phyloP scores from a whole-genome alignment of 495 filamentous ascomycete species.

The Aspergillus sparsus region DNA sequence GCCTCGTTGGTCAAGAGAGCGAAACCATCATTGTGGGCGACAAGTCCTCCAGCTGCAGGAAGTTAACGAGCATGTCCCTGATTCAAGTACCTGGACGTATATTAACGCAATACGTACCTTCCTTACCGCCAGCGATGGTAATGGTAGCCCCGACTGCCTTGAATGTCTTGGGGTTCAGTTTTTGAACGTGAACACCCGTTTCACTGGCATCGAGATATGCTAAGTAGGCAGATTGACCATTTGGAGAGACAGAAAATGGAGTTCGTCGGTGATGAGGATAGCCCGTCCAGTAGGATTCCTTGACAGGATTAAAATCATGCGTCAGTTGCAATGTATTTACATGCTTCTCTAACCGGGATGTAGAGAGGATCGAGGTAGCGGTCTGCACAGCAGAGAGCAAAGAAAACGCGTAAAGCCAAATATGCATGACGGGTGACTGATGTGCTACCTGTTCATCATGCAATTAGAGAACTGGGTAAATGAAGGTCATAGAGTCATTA shows the following conservation, averaged over 20 bases:
- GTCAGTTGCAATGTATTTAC: conserved; percentile 45
- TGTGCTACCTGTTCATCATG: conserved; percentile 1
- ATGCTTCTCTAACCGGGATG: conserved; percentile 40
- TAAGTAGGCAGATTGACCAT: conserved; percentile 53
- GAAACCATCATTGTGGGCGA: conserved; percentile 58
- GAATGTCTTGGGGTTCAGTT: conserved; percentile 48
- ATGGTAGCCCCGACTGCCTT: conserved; percentile 45
- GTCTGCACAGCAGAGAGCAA: conserved; percentile 36
- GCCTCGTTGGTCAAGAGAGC: conserved; percentile 53
- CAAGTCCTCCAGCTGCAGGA: conserved; percentile 49
- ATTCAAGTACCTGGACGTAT: neutral
- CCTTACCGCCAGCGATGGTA: conserved; percentile 46
- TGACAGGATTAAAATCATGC: conserved; percentile 49
- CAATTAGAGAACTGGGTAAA: neutral
- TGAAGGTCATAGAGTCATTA: conserved; percentile 1
- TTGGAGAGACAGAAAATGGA: conserved; percentile 52
- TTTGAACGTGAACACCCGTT: conserved; percentile 50
- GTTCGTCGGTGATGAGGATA: conserved; percentile 56
- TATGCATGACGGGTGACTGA: conserved; percentile 28
- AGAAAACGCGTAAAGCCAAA: conserved; percentile 30
- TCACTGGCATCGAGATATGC: conserved; percentile 53
- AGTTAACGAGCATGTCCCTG: neutral
- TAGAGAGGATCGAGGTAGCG: conserved; percentile 27
- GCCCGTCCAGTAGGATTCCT: conserved; percentile 54
- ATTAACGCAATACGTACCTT: conserved; percentile 29